These are phyloP conservation scores for Amanita rubescens DNA, from an alignment of 768 basidiomycete species.

Conservation along the genomic window DNA sequence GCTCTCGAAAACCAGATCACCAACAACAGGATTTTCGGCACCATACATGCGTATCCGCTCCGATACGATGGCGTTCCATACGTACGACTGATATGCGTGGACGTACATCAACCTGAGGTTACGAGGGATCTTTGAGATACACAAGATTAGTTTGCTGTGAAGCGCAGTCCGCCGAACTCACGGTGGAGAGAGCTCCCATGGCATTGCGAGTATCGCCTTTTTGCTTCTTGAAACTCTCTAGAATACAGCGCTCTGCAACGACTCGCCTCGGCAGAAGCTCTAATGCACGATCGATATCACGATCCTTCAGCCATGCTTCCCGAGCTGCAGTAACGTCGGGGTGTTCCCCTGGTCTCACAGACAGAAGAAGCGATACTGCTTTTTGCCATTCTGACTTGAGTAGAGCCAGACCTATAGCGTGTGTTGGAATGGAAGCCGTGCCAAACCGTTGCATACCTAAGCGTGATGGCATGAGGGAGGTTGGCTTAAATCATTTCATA, in stretches of 20 bases:
- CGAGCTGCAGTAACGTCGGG: conserved; percentile 83
- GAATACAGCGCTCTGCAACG: conserved; percentile 87
- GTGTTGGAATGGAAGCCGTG: conserved; percentile 92
- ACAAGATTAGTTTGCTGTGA: background rate
- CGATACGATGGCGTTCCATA: conserved; percentile 97
- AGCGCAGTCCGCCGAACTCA: conserved; percentile 25
- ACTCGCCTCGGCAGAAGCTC: conserved; percentile 84
- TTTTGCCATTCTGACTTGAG: conserved; percentile 86
- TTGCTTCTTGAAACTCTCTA: conserved; percentile 85
- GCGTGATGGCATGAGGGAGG: conserved; percentile 9
- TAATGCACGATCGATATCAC: conserved; percentile 74
- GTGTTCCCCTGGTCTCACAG: conserved; percentile 83
- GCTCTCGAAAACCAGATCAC: conserved; percentile 82
- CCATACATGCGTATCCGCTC: conserved; percentile 83
- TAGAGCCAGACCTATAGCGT: conserved; percentile 86
- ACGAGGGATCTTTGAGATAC: conserved; percentile 68
- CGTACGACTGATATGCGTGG: conserved; percentile 97
- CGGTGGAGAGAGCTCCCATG: conserved; percentile 82
- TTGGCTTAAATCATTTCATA: background rate
- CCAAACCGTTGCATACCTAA: conserved; percentile 98
- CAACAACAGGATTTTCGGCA: conserved; percentile 63
- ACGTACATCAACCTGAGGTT: conserved; percentile 97
- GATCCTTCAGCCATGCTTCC: conserved; percentile 82
- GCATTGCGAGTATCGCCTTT: conserved; percentile 73
- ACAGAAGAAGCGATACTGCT: conserved; percentile 77